Base-by-base conservation (phyloP, 495 filamentous ascomycete species). In the Extremus antarcticus region DNA sequence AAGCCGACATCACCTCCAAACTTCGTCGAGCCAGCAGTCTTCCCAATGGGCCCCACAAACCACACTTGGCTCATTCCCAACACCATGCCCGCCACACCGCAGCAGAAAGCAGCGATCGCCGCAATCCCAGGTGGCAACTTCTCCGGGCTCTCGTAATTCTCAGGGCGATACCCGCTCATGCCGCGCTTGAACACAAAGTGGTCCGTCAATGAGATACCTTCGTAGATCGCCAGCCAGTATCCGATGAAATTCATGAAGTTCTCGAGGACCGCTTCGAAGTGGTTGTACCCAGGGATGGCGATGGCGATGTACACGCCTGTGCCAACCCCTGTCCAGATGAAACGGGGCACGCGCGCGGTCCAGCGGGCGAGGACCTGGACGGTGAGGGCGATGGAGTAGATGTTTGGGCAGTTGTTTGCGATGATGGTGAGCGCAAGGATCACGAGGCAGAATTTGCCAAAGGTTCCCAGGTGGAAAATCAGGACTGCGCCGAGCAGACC, bases 321-420 rank as follows among this genome's bases (percentile, higher is more conserved):
- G 43, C 75, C 82, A 25, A 87, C 56, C 52, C 84, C 73, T 0
- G 81, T 84, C 85, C 84, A 92, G 53, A 90, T 57, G 66, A 88
- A 90, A 3, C 88, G 81, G 17, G 88, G 88, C 3, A 94, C 78
- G 43, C 73, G 73, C 65, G 82, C 81, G 15, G 82, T 80, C 64
- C 73, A 75, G 40, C 75, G 75, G 19, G 77, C 78, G 25, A 94
- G 66, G 11, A 89, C 77, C 66, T 91, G 87, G 47, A 91, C 74
- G 25, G 83, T 83, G 22, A 94, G 76, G 2, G 78, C 78, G 43
- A 92, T 81, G 38, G 85, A 88, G 74, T 94, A 94, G 62, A 88
- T 85, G 72, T 85, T 89, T n/a, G 91, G 87, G 71, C 83, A 89
- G 72, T 90, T 90, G 73, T 85, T 91, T 54, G 85, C 84, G 59